Conservation (phyloP, 192 early-diverging fungal species). For the Irineochytrium annulatum region DNA sequence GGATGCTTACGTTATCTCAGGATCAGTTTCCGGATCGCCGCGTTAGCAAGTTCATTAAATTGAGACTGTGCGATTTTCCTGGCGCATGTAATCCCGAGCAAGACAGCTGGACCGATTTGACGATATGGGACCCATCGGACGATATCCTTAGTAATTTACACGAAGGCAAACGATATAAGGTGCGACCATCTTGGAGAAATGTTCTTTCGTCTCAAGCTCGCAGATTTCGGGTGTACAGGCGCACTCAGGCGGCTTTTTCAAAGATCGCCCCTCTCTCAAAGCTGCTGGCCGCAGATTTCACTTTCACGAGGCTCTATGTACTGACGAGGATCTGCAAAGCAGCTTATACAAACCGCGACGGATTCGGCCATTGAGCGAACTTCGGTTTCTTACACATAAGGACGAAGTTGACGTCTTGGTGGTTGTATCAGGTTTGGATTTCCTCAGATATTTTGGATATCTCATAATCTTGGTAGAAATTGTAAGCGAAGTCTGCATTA, state of each 20-base stretch:
- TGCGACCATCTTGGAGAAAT: slow-evolving; percentile 25
- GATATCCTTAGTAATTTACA: slow-evolving; percentile 25
- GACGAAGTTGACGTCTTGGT: neutral
- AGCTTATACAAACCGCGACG: neutral
- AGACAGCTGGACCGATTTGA: slow-evolving; percentile 12
- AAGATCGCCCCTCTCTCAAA: slow-evolving; percentile 1
- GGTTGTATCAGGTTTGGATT: neutral
- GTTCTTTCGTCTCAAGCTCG: neutral
- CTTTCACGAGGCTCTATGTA: neutral
- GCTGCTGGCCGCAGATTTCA: neutral
- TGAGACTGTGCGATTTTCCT: slow-evolving; percentile 13
- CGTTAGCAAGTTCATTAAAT: slow-evolving; percentile 1
- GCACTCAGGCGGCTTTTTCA: neutral
- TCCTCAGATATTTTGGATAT: neutral
- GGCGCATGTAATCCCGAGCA: neutral
- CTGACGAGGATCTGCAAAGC: neutral
- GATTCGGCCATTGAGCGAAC: neutral
- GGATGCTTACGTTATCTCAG: neutral
- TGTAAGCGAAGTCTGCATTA: too few species aligned
- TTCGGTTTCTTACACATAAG: neutral
- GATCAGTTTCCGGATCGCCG: slow-evolving; percentile 4
- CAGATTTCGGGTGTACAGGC: neutral
- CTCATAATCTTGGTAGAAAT: neutral
- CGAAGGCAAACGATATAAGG: slow-evolving; percentile 56
- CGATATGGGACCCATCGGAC: slow-evolving; percentile 46